Conservation (phyloP, 352 stramenopile genomes). For the Phytopythium aichiense region DNA sequence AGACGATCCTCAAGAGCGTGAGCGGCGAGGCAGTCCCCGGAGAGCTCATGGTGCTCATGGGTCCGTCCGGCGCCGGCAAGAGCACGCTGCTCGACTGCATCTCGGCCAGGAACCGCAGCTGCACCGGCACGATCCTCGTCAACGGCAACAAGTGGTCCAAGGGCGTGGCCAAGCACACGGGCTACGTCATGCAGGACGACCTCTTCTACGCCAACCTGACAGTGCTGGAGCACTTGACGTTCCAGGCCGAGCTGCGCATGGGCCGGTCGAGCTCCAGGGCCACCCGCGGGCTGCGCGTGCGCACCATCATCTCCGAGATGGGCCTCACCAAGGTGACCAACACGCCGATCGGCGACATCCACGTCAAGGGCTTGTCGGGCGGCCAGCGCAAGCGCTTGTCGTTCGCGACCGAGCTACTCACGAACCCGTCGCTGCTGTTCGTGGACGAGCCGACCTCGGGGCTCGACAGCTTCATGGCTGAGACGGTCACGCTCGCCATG, state of each 20-base stretch:
- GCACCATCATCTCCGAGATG: slow-evolving; percentile 35
- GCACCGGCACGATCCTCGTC: slow-evolving; percentile 46
- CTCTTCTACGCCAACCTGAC: slow-evolving; percentile 81
- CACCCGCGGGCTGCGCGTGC: slow-evolving; percentile 18
- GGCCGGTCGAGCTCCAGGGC: slow-evolving; percentile 17
- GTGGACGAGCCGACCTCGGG: slow-evolving; percentile 76
- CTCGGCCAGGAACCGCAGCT: slow-evolving; percentile 39
- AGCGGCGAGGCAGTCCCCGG: slow-evolving; percentile 24
- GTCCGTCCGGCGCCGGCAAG: slow-evolving; percentile 35
- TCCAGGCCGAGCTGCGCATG: slow-evolving; percentile 71
- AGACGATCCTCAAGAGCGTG: slow-evolving; percentile 40
- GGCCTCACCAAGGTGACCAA: slow-evolving; percentile 35
- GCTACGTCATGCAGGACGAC: slow-evolving; percentile 87
- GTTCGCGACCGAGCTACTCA: slow-evolving; percentile 78
- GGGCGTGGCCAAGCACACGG: slow-evolving; percentile 19
- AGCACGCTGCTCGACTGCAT: slow-evolving; percentile 38
- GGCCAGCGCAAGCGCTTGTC: slow-evolving; percentile 78
- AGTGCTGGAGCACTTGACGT: slow-evolving; percentile 80
- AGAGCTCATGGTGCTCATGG: slow-evolving; percentile 35
- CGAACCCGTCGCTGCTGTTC: slow-evolving; percentile 66
- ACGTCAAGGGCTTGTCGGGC: slow-evolving; percentile 49
- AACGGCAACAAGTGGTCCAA: slow-evolving; percentile 42
- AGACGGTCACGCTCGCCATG: slow-evolving; percentile 31
- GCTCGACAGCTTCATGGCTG: slow-evolving; percentile 38
- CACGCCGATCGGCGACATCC: slow-evolving; percentile 37